Evolutionary conservation across 805 yeast genomes (phyloP), one percentile per base, ranked within the genome.

Genomic region (Teunomyces cretensis): DNA sequence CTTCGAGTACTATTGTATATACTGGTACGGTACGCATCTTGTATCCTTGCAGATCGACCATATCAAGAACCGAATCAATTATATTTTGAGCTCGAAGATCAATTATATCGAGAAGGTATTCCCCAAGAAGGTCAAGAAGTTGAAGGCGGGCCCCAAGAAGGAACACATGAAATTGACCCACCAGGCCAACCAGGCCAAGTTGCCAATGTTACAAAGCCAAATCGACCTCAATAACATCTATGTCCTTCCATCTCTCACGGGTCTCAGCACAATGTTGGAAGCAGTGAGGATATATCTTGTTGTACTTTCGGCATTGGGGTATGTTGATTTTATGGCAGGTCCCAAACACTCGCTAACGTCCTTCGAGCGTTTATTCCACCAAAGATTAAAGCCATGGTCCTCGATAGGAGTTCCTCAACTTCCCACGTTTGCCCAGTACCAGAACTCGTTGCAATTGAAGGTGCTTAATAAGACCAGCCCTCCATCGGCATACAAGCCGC

Each of bases 311-410:
- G 45, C 54, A 11, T 47, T 61, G 9, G 50, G 49, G 4, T 33
- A 61, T 13, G 42, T 59, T 16, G 56, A 56, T 36, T 58, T 54
- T 60, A 19, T 60, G 52, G 43, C 50, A 44, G 52, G 74, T 57
- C 46, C 68, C 50, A 46, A 51, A 51, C 48, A 58, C 13, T 48
- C 49, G 35, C 42, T 55, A 9, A 54, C 64, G 5, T 44, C 52
- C 9, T 48, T 54, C 30, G 65, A 67, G 41, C 46, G 47, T 33
- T 47, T 67, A 15, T 68, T 52, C 43, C 51, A 59, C 9, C 66
- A 89, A 38, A 78, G 96, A 52, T 75, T 88, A 78, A 89, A 88
- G 60, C 82, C 94, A 3, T 88, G 86, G 68, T 78, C 84, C 16
- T 78, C 89, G 0, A 84, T 90, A 15, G 96, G 95, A 0, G 81